These are phyloP conservation scores for Ophiostoma himal-ulmi DNA, from an alignment of 2,329 filamentous ascomycete genomes.

Conservation along the genomic window DNA sequence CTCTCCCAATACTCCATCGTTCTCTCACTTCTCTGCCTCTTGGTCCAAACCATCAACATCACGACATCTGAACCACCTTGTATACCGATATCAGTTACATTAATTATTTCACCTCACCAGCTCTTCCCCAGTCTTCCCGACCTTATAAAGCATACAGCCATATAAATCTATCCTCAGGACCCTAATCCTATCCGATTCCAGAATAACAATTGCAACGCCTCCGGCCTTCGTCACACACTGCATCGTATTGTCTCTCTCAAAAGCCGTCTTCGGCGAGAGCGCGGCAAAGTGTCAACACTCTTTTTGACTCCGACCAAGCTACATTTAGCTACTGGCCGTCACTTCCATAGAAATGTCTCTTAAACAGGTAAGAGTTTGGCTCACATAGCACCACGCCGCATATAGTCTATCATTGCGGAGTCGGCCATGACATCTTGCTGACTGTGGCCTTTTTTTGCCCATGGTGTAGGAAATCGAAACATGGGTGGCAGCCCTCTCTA, in stretches of 20 bases:
- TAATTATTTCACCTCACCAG: neutral
- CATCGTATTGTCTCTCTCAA: neutral
- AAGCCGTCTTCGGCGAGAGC: conserved; percentile 2
- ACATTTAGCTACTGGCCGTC: conserved; percentile 10
- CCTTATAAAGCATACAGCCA: neutral
- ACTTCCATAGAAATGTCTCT: conserved; percentile 35
- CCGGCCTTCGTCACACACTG: neutral
- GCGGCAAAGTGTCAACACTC: neutral
- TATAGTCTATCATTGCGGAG: neutral
- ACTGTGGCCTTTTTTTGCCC: neutral
- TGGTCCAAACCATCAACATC: neutral
- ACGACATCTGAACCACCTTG: neutral
- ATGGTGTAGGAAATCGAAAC: conserved; percentile 84
- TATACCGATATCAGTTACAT: neutral
- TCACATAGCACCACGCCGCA: neutral
- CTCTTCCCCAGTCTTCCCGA: neutral
- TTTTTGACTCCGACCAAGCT: neutral
- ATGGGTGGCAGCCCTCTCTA: conserved; percentile 84
- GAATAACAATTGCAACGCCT: neutral
- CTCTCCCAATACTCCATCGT: neutral
- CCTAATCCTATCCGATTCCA: neutral
- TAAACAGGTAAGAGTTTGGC: conserved; percentile 35
- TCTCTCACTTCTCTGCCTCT: neutral
- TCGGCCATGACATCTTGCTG: neutral
- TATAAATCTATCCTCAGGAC: neutral